Base-by-base conservation (phyloP, 495 filamentous ascomycete genomes). In the Sporormia fimetaria region DNA sequence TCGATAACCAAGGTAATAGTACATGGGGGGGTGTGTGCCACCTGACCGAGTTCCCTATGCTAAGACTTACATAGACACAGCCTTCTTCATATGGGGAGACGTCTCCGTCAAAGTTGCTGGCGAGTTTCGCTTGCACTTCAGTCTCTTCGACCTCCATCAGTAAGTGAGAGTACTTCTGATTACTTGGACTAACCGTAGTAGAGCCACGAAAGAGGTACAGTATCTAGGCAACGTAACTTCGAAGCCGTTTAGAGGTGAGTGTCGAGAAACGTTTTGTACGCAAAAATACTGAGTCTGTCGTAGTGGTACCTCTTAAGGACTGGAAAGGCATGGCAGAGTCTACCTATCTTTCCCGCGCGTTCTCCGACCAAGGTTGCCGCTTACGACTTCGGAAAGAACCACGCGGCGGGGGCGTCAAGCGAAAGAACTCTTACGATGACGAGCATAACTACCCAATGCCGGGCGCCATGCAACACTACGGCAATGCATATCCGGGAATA, bases 21-120 rank as follows among this genome's bases (percentile, higher is more conserved):
- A n/a, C n/a, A n/a, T n/a, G 65, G 14, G 20, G 6, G 23, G 6
- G 8, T 23, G 10, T 17, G 21, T 36, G 7, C 14, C 27, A 25
- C 30, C 21, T 12, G 44, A 35, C 11, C 20, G 22, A 20, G 6
- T 29, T 27, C 20, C 6, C 16, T 88, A 95, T 69, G 87, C 86
- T 9, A n/a, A n/a, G n/a, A n/a, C n/a, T n/a, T n/a, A n/a, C n/a
- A n/a, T n/a, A n/a, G n/a, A n/a, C n/a, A n/a, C n/a, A n/a, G 87
- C 82, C 1, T 98, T 92, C 66, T 96, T 98, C 46, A 83, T 96
- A n/a, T 96, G 94, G 62, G 82, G 83, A 4, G 90, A 98, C 59
- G 64, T 98, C 12, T 94, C 88, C 0, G 75, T 92, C 18, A 80
- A 83, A 58, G 67, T 81, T 14, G 81, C 85, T 49, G 90, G 90